Conservation (phyloP, 768 basidiomycete genomes). For the Strobilomyces dryophilus region DNA sequence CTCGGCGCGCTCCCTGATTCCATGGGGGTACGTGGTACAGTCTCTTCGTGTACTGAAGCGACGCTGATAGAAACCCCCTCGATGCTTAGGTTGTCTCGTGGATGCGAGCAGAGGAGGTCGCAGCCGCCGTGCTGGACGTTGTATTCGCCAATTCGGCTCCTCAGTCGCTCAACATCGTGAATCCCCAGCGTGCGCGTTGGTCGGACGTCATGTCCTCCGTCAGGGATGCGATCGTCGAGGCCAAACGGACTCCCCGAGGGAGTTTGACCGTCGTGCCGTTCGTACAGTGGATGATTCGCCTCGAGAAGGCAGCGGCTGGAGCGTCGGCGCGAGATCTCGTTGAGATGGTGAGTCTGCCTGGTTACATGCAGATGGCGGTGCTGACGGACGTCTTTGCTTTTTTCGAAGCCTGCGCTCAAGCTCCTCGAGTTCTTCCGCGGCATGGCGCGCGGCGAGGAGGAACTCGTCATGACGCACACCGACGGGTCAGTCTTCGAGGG, state of each 20-base stretch:
- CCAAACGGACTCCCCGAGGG: not conserved
- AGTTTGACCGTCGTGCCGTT: not conserved
- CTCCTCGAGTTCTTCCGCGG: not conserved
- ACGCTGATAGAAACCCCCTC: too few species aligned
- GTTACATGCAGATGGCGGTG: not conserved
- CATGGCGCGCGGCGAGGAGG: not conserved
- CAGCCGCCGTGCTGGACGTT: not conserved
- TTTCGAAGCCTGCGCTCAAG: not conserved
- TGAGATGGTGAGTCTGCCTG: not conserved
- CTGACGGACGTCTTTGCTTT: too few species aligned
- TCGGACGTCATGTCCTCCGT: not conserved
- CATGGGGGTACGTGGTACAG: slow-evolving; percentile 29
- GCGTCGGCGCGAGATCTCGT: not conserved
- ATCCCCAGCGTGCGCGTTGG: not conserved
- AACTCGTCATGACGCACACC: not conserved
- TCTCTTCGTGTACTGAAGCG: too few species aligned
- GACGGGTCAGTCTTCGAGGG: not conserved
- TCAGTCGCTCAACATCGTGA: not conserved
- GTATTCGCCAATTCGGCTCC: not conserved
- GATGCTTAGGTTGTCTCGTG: too few species aligned
- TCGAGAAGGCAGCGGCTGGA: not conserved
- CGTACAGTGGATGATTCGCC: not conserved
- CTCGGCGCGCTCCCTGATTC: slow-evolving; percentile 29
- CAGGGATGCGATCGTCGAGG: not conserved
- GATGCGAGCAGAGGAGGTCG: too few species aligned